Base-by-base conservation (phyloP, 148 eudicot species). In the Linanthus parryae region DNA sequence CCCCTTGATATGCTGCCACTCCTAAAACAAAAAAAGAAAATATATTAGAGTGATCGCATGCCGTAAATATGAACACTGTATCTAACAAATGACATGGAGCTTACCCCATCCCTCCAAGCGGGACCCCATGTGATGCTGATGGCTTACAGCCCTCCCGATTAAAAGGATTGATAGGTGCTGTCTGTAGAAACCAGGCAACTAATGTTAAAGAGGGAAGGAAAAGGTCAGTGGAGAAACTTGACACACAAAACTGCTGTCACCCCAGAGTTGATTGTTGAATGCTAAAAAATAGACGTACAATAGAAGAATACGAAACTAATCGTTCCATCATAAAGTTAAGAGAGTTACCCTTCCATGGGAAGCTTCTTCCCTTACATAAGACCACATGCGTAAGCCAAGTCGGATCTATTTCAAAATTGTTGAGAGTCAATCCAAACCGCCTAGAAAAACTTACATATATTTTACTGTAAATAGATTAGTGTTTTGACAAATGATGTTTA, bases 1-100 rank as follows among this genome's bases (percentile, higher is more conserved):
- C 99, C 99, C 80, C 99, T 79, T 22, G 99, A 79, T 69, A 92
- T 92, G 78, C 99, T 92, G 45, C 99, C 99, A 70, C 99, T 92
- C 62, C 99, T 92, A 78, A 66, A 7, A 42, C 37, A 29, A 28
- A n/a, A n/a, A n/a, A n/a, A n/a, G n/a, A n/a, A 53, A 57, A 45
- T 31, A 50, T 49, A 33, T 41, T 19, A 54, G 26, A 35, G 47
- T n/a, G n/a, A n/a, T n/a, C n/a, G n/a, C n/a, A n/a, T n/a, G n/a
- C n/a, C n/a, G n/a, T n/a, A n/a, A n/a, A n/a, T n/a, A n/a, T n/a
- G n/a, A n/a, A n/a, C n/a, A 15, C 62, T 48, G 41, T 23, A 45
- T 47, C 45, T 21, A 35, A 65, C 23, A 44, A 63, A 13, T 58
- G 16, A 62, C 38, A 9, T 27, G 48, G 42, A 46, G 50, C 60